Base-by-base conservation (phyloP, 129 eudicot species). In the Centaurea solstitialis region DNA sequence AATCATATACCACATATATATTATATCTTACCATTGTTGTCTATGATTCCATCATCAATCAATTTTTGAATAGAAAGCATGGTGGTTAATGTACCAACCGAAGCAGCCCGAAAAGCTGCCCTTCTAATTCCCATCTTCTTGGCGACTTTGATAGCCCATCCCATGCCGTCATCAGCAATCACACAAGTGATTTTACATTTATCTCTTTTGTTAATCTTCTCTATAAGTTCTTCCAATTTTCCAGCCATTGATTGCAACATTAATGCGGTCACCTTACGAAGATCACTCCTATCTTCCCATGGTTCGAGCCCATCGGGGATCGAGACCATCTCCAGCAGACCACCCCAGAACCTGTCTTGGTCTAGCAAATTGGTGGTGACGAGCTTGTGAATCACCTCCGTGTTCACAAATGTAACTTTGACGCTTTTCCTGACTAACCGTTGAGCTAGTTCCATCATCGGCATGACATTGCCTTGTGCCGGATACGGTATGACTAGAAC, bases 391-490 rank as follows among this genome's bases (percentile, higher is more conserved):
- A n/a, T 84, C 72, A 88, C 67, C 11, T 88, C 94, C 6, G 90
- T 88, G 83, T 88, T 92, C 6, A 89, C 82, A n/a, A 88, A 84
- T 9, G 92, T 92, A 80, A 89, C 85, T 65, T 72, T 84, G 74
- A 84, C 5, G 1, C 87, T 88, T 23, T 86, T 76, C n/a, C 66
- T 20, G 53, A 82, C 86, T 71, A 91, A 69, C 0, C 78, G 24
- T 28, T 68, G 89, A 13, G 86, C 73, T 28, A 91, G 75, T 75
- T 91, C 93, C 87, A 91, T 73, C 8, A 75, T 5, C 13, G 97
- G 97, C 43, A 91, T 87, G 15, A 91, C 93, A 82, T 91, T 92
- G 65, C 97, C 97, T 84, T 91, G 97, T 70, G 90, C 91, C 7
- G 97, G 97, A 75, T 81, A 88, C 7, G 94, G 91, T 68, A 87